Percentiles rank a stretch among this genome's conserved stretches.
Evolutionary conservation across 108 stramenopile species (phyloP).

Genomic region (Pseudonitzschia delicatissima): DNA sequence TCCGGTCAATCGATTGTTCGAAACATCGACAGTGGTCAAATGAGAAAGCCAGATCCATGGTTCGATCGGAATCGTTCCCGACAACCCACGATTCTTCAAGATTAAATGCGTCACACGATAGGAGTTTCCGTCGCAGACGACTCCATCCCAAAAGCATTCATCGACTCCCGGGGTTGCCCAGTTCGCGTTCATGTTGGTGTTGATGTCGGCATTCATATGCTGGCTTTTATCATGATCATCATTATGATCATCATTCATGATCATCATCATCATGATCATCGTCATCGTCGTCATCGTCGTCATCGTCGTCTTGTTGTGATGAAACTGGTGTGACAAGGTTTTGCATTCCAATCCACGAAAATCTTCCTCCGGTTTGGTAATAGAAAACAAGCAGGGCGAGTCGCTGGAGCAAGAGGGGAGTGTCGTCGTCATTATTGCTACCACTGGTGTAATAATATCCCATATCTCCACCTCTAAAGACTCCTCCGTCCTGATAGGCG

Average conservation of each 20-base stretch:
- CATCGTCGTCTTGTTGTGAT: not conserved
- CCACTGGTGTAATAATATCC: not conserved
- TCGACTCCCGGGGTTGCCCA: not conserved
- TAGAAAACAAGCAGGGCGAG: not conserved
- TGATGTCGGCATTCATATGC: not conserved
- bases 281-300: not conserved
- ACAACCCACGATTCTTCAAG: not conserved
- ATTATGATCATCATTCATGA: no score
- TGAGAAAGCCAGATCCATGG: not conserved
- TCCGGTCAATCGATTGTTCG: not conserved
- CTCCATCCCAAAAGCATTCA: not conserved
- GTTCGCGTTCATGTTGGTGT: not conserved
- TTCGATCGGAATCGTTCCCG: not conserved
- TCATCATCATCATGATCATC: not conserved
- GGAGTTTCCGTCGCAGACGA: not conserved
- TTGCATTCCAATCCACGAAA: not conserved
- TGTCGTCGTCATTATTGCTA: not conserved
- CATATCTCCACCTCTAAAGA: not conserved
- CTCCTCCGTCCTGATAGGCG: not conserved
- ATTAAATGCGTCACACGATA: not conserved
- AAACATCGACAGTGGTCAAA: not conserved
- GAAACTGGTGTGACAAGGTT: not conserved
- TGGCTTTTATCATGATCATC: not conserved
- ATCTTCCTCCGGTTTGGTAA: not conserved
- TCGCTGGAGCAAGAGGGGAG: not conserved